Conservation (phyloP, 2,329 filamentous ascomycete genomes). For the Ascomycota sp. region DNA sequence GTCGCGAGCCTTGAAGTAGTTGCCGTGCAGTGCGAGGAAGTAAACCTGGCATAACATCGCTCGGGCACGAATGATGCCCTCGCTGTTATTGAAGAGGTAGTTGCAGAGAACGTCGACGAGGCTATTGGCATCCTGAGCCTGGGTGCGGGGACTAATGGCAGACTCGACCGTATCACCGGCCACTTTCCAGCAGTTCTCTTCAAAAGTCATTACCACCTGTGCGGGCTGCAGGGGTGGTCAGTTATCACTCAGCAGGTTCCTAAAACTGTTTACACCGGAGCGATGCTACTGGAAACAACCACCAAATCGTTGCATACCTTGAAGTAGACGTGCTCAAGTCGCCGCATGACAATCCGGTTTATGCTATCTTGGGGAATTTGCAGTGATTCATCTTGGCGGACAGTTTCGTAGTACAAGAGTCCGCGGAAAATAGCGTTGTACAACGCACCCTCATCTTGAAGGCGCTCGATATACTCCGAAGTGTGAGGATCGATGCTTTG, state of each 20-base stretch:
- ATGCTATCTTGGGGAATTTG: slow-evolving; percentile 65
- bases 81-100: slow-evolving; percentile 83
- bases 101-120: slow-evolving; percentile 78
- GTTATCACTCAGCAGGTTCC: not conserved
- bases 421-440: slow-evolving; percentile 85
- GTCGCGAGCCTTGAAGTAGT: slow-evolving; percentile 93
- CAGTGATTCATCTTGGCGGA: slow-evolving; percentile 46
- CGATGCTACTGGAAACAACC: not conserved
- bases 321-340: slow-evolving; percentile 95
- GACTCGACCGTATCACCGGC: slow-evolving; percentile 52
- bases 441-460: slow-evolving; percentile 71
- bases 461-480: slow-evolving; percentile 88
- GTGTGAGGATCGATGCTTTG: slow-evolving; percentile 97
- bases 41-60: slow-evolving; percentile 98
- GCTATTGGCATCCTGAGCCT: slow-evolving; percentile 43
- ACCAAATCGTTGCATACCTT: slow-evolving; percentile 33
- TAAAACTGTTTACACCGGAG: too few species aligned
- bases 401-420: slow-evolving; percentile 66
- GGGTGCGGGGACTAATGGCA: slow-evolving; percentile 50
- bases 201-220: slow-evolving; percentile 77
- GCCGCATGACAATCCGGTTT: slow-evolving; percentile 81
- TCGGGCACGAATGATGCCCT: slow-evolving; percentile 84
- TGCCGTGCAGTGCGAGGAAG: slow-evolving; percentile 88
- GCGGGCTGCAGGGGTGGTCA: slow-evolving; percentile 34
- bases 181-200: slow-evolving; percentile 80